Percentiles rank a stretch among this genome's conserved stretches.
Evolutionary conservation across 495 filamentous ascomycete genomes (phyloP).

Genomic region (Tuber umbilicatum): DNA sequence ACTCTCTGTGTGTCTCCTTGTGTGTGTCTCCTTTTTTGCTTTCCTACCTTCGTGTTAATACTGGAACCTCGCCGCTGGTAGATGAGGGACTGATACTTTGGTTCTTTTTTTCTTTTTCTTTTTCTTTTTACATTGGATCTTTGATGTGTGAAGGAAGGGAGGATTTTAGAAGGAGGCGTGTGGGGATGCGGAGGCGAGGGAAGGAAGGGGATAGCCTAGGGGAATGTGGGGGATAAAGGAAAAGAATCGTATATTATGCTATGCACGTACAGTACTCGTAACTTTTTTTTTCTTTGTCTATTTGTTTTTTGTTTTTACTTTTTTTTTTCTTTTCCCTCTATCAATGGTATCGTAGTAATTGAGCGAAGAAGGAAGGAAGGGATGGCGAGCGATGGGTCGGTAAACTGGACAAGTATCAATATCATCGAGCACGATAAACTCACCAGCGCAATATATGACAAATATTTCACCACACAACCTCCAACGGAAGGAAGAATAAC

Average conservation of each 20-base stretch:
- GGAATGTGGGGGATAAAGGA: background rate
- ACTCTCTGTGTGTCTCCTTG: background rate
- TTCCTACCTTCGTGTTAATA: background rate
- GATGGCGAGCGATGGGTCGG: no score
- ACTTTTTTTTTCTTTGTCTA: constrained; percentile 13
- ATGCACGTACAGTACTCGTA: constrained; percentile 4
- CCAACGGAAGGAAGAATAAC: no score
- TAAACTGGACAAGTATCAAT: no score
- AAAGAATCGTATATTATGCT: background rate
- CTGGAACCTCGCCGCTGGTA: background rate
- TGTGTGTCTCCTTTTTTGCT: background rate
- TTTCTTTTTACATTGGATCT: background rate
- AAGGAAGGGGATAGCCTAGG: background rate
- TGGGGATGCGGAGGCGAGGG: background rate
- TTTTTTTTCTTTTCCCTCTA: constrained; percentile 7
- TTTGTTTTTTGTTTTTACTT: background rate
- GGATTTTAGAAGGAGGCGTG: background rate
- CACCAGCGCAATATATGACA: no score
- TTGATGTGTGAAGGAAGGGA: background rate
- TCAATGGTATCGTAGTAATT: background rate
- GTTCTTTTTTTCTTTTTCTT: background rate
- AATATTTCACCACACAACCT: no score
- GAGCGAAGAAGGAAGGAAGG: background rate
- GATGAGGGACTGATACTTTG: background rate
- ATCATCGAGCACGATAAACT: no score